Evolutionary conservation across 2,329 filamentous ascomycete genomes (phyloP), one percentile per base, ranked within the genome.

Genomic region (Gaeumannomyces tritici): DNA sequence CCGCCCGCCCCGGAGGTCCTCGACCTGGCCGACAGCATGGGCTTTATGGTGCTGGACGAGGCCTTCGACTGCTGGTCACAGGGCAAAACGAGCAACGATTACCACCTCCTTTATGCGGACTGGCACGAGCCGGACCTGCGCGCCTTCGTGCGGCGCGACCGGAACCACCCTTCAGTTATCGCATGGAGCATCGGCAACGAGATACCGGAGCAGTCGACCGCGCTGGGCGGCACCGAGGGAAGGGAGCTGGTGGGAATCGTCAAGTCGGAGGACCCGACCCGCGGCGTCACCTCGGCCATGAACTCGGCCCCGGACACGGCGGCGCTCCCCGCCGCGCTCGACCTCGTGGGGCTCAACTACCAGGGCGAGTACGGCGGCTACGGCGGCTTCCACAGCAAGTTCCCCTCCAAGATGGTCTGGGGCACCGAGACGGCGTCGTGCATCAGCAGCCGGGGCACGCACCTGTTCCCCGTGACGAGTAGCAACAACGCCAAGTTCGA

Each of bases 171-270:
- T 2, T 83, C 81, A 1, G 71, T 84, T 27, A 71, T 81, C 29
- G 73, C 73, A 1, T 83, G 82, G 82, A 80, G 79, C 64, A 75
- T 79, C 60, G 81, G 82, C 3, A 85, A 85, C 67, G 82, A 84
- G 68, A 74, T 84, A 2, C 67, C 72, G 1, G 80, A 84, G 67
- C 80, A 84, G 69, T 69, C 13, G 35, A 42, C 71, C 47, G 63
- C 70, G 57, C 64, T 70, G 1, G 74, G 74, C 8, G 72, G 70
- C 4, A 66, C 68, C 0, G 67, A 73, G 0, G 75, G 73, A 15
- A 67, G 69, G 28, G 59, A 61, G 13, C 74, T 84, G 3, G 72
- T 73, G 13, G 71, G 73, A 27, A 80, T 83, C 5, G 68, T 78
- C 0, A 68, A 66, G 26, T 69, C 75, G 6, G 82, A 84, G 65